phyloP scores from a whole-genome alignment of 139 green algal genomes.

The Protoeuglena noctilucae region DNA sequence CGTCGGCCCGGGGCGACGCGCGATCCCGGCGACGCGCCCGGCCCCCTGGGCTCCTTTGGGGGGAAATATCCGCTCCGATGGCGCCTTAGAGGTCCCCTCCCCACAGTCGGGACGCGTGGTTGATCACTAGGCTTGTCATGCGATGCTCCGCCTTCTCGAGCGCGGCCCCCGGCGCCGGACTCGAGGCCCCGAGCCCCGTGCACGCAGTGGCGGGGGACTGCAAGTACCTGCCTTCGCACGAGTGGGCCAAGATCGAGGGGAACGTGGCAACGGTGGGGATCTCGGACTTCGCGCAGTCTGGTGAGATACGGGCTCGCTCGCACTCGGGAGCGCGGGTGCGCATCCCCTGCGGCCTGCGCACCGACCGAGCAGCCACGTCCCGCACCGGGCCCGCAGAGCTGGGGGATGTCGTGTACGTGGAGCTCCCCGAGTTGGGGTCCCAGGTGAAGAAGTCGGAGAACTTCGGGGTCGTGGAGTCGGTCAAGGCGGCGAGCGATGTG shows the following conservation, averaged over 20 bases:
- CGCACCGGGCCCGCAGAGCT: constrained; percentile 73
- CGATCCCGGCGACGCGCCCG: too few species aligned
- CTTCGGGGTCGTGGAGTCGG: constrained; percentile 95
- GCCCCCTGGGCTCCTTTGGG: too few species aligned
- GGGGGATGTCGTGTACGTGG: constrained; percentile 93
- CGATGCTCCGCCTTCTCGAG: not conserved
- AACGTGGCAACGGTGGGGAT: constrained; percentile 81
- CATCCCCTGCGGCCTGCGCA: too few species aligned
- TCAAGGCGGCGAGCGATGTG: constrained; percentile 94
- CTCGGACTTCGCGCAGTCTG: constrained; percentile 91
- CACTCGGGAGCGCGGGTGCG: too few species aligned
- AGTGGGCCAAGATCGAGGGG: constrained; percentile 79
- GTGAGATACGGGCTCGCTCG: too few species aligned
- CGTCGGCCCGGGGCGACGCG: too few species aligned
- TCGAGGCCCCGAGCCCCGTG: not conserved
- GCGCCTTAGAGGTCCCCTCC: not conserved
- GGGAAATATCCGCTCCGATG: too few species aligned
- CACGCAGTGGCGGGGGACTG: constrained; percentile 37
- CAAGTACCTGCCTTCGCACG: constrained; percentile 63
- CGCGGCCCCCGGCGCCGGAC: not conserved
- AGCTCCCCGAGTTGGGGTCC: constrained; percentile 86
- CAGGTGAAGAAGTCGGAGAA: constrained; percentile 58
- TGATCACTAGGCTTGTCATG: not conserved
- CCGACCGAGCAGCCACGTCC: too few species aligned
- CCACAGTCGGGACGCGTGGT: not conserved